Conservation (phyloP, 78 protist species). For the Abeoforma whisleri region DNA sequence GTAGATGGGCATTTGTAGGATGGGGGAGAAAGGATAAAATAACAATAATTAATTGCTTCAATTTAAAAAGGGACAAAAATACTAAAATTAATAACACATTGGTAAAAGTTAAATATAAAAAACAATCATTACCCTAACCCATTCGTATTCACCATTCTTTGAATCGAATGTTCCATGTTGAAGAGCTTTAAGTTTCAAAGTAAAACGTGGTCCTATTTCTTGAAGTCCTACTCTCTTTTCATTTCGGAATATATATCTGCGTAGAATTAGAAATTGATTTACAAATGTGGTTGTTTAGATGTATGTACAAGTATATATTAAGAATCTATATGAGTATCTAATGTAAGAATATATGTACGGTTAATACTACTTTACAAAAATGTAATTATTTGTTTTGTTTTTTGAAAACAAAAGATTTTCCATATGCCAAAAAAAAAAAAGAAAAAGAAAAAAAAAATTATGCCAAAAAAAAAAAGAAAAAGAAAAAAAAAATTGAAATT, state of each 20-base stretch:
- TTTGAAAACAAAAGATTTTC: no score
- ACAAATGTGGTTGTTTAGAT: no score
- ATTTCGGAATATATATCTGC: constrained; percentile 49
- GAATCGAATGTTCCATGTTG: constrained; percentile 89
- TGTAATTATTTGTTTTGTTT: no score
- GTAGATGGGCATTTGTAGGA: no score
- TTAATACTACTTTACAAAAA: no score
- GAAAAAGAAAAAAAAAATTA: neutral
- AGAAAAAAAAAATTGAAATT: neutral
- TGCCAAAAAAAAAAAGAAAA: neutral
- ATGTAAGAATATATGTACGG: no score
- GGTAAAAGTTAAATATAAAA: no score
- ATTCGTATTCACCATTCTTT: constrained; percentile 73
- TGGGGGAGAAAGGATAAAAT: no score
- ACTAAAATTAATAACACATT: neutral
- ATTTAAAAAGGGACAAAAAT: neutral
- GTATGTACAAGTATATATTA: no score
- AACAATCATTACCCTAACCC: neutral
- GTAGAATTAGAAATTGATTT: no score
- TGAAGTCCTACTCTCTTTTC: constrained; percentile 64
- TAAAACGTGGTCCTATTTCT: constrained; percentile 96
- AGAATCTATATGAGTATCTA: neutral
- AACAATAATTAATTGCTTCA: neutral
- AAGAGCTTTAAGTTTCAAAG: constrained; percentile 76
- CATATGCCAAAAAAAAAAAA: constrained; percentile 1